phyloP scores from a whole-genome alignment of 257 asterid genomes.

The Apocynum venetum region DNA sequence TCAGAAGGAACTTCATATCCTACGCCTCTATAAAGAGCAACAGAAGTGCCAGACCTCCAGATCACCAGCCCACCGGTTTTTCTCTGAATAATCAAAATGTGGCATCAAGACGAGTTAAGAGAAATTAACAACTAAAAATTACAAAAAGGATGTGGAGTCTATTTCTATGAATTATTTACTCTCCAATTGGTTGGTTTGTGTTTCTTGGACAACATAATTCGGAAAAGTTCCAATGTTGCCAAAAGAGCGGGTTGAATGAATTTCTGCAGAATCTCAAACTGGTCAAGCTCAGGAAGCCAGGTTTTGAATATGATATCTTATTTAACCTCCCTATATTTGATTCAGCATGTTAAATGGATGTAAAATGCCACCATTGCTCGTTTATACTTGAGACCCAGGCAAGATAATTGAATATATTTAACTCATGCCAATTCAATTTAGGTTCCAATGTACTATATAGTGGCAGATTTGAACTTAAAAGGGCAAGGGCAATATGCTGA shows the following conservation, averaged over 20 bases:
- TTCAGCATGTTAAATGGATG: background rate
- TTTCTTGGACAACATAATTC: background rate
- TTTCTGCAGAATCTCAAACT: slow-evolving; percentile 2
- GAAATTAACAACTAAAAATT: background rate
- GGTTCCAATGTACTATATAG: background rate
- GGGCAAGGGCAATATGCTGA: background rate
- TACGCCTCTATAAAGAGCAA: slow-evolving; percentile 80
- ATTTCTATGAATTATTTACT: background rate
- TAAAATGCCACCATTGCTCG: background rate
- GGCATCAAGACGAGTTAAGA: slow-evolving; percentile 14
- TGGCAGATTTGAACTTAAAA: background rate
- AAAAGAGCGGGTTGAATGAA: background rate
- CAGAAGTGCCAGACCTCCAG: slow-evolving; percentile 96
- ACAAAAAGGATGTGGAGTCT: background rate
- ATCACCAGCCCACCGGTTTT: slow-evolving; percentile 95
- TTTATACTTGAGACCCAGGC: background rate
- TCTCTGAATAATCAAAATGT: slow-evolving; percentile 50
- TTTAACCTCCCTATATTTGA: background rate
- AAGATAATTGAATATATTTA: slow-evolving; percentile 1
- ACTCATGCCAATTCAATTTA: background rate
- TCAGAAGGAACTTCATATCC: slow-evolving; percentile 51
- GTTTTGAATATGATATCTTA: background rate
- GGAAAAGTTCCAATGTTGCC: background rate
- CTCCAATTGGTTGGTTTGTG: background rate
- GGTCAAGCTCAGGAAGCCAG: slow-evolving; percentile 1